A percentile compares a stretch with the other conserved stretches of the same genome.
Conservation (phyloP, 345 rosid genomes). For the Arabis hirsuta region DNA sequence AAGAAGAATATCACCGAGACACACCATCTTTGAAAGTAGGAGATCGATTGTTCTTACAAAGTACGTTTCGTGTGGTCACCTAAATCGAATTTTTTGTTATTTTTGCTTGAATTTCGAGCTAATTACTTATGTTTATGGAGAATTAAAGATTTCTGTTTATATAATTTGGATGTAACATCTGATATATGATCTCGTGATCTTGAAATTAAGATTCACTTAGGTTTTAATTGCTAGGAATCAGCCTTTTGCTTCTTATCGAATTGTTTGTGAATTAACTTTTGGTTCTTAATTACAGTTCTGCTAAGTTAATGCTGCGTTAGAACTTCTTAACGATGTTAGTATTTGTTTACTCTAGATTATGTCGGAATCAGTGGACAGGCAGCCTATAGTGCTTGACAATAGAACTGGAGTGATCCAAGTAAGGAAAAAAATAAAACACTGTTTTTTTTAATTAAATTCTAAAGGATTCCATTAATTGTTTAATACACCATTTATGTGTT, state of each 20-base stretch:
- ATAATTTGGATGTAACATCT: too few relatives aligned
- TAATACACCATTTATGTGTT: not conserved
- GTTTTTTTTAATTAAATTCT: not conserved
- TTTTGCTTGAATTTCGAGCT: too few relatives aligned
- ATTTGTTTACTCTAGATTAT: slow-evolving; percentile 41
- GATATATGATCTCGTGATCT: too few relatives aligned
- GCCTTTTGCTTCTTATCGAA: not conserved
- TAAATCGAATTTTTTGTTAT: too few relatives aligned
- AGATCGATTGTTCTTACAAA: too few relatives aligned
- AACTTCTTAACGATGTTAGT: slow-evolving; percentile 11
- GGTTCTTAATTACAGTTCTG: not conserved
- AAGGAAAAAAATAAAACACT: not conserved
- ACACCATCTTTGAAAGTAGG: too few relatives aligned
- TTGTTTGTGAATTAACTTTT: slow-evolving; percentile 8
- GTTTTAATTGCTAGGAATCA: not conserved
- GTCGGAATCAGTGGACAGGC: slow-evolving; percentile 58
- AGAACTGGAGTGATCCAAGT: slow-evolving; percentile 77
- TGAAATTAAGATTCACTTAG: not conserved
- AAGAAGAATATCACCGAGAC: too few relatives aligned
- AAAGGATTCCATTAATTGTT: too few relatives aligned
- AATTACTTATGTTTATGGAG: too few relatives aligned
- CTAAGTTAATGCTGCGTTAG: not conserved
- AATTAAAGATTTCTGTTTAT: too few relatives aligned
- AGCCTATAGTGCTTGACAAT: slow-evolving; percentile 74
- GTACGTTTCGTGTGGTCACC: too few relatives aligned